A percentile compares a stretch with the other conserved stretches of the same genome.
Evolutionary conservation across 2,329 filamentous ascomycete genomes (phyloP).

Genomic region (Cryphonectria nitschkei): DNA sequence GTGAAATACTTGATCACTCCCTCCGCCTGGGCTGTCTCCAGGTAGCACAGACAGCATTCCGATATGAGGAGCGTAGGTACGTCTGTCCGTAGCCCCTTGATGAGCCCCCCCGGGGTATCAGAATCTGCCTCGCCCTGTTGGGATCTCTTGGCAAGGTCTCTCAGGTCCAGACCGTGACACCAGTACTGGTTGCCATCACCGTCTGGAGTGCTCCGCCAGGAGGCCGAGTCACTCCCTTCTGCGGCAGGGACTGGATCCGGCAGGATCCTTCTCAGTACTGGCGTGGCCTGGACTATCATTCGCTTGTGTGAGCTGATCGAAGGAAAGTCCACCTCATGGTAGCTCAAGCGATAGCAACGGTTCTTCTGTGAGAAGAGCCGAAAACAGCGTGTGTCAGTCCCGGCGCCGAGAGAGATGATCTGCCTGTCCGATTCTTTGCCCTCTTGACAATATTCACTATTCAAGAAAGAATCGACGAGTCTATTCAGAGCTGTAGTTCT

Average conservation of each 20-base stretch:
- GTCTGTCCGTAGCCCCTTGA: conserved; percentile 45
- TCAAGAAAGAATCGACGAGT: conserved; percentile 74
- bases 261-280: conserved; percentile 46
- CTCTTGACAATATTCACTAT: conserved; percentile 35
- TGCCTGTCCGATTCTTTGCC: conserved; percentile 57
- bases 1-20: conserved; percentile 69
- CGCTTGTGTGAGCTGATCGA: conserved; percentile 72
- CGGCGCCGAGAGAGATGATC: conserved; percentile 89
- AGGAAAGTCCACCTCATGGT: conserved; percentile 93
- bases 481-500: conserved; percentile 82
- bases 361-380: conserved; percentile 62
- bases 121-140: conserved; percentile 19
- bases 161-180: conserved; percentile 72
- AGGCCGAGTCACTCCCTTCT: conserved; percentile 31
- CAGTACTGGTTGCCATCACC: conserved; percentile 49
- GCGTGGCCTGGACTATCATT: conserved; percentile 51
- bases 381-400: conserved; percentile 89
- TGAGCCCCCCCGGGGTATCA: conserved; percentile 26
- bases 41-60: conserved; percentile 94
- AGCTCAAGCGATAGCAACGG: conserved; percentile 56
- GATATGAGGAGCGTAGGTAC: conserved; percentile 85
- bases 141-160: conserved; percentile 51
- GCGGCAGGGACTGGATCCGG: conserved; percentile 34
- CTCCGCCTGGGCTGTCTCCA: conserved; percentile 67
- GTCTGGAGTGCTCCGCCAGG: conserved; percentile 48